Conservation (phyloP, 305 asterid species). For the Stenogyne calaminthoides region DNA sequence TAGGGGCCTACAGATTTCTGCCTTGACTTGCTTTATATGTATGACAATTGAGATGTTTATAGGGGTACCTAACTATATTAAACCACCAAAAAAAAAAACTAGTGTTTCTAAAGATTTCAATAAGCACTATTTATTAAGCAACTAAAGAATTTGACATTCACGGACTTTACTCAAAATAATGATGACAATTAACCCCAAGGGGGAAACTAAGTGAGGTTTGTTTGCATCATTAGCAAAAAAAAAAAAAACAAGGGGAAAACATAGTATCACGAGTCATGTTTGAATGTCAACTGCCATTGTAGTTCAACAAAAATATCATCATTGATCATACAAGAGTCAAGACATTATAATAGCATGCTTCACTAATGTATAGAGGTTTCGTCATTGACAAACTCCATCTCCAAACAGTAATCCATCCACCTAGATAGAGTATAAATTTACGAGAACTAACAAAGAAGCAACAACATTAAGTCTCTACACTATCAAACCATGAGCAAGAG, state of each 20-base stretch:
- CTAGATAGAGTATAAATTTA: not conserved
- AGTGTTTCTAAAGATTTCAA: too few species aligned
- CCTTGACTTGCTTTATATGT: not conserved
- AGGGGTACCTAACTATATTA: not conserved
- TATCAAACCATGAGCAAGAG: not conserved
- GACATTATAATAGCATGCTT: constrained; percentile 10
- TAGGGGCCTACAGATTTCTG: not conserved
- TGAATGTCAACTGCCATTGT: not conserved
- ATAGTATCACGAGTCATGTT: not conserved
- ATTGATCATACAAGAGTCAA: not conserved
- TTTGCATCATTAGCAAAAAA: too few species aligned
- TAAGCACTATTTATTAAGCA: too few species aligned
- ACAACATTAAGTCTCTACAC: constrained; percentile 12
- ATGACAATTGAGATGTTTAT: too few species aligned
- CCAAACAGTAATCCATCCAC: not conserved
- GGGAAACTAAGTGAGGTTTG: too few species aligned
- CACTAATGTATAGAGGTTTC: not conserved
- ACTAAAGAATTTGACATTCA: too few species aligned
- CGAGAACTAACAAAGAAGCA: constrained; percentile 5
- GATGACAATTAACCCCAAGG: too few species aligned
- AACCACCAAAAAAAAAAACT: too few species aligned
- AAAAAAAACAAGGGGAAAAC: not conserved
- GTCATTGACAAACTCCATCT: constrained; percentile 1
- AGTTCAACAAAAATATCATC: not conserved
- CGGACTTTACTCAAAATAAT: too few species aligned